These are phyloP conservation scores for Gentiana dahurica DNA, from an alignment of 257 asterid species.

Conservation along the genomic window DNA sequence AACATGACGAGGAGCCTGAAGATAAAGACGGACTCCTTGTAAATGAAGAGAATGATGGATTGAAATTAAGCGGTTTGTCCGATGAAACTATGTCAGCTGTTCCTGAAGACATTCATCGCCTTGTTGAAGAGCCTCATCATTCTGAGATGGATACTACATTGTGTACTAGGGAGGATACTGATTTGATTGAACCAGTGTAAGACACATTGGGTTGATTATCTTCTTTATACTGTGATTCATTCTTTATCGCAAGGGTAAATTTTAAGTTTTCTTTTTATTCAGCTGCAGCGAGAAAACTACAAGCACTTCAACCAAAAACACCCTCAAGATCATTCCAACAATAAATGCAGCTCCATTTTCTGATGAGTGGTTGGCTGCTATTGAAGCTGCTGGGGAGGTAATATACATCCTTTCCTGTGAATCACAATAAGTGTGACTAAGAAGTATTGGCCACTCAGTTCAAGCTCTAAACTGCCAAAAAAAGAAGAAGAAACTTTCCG, in stretches of 20 bases:
- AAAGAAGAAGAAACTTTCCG: no score
- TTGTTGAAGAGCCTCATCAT: conserved; percentile 14
- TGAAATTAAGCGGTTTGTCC: conserved; percentile 1
- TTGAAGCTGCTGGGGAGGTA: conserved; percentile 99
- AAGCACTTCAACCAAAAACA: conserved; percentile 23
- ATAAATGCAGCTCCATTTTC: conserved; percentile 76
- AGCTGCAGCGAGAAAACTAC: conserved; percentile 31
- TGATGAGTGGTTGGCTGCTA: conserved; percentile 94
- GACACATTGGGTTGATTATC: conserved; percentile 10
- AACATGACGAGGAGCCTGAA: background rate
- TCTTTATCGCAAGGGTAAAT: conserved; percentile 1
- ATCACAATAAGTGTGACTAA: background rate
- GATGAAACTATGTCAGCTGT: conserved; percentile 16
- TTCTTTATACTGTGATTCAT: conserved; percentile 10
- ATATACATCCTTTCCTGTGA: conserved; percentile 10
- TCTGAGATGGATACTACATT: conserved; percentile 16
- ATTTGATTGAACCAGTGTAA: conserved; percentile 32
- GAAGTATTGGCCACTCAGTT: background rate
- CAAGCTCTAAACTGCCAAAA: background rate
- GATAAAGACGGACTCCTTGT: conserved; percentile 4
- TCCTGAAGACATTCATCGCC: conserved; percentile 19
- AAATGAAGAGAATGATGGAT: conserved; percentile 1
- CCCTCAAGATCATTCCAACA: conserved; percentile 31
- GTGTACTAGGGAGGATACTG: conserved; percentile 16
- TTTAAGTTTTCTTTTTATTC: conserved; percentile 11